phyloP scores from a whole-genome alignment of 768 basidiomycete genomes.

The Asterophora parasitica region DNA sequence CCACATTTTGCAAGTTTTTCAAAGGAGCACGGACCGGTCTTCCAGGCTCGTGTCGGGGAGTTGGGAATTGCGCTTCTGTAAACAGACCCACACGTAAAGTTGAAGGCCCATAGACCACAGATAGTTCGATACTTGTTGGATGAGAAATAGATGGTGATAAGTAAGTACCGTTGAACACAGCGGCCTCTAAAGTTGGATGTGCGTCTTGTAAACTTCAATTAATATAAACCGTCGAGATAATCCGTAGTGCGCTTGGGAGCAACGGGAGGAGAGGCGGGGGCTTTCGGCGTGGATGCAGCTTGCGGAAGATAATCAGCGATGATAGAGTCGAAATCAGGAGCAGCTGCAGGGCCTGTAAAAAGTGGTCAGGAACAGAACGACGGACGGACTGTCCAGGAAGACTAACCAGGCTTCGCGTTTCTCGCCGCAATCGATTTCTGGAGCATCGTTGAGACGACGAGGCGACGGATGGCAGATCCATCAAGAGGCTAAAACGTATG shows the following conservation, averaged over 20 bases:
- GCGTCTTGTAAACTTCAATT: conserved; percentile 13
- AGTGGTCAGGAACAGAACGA: conserved; percentile 8
- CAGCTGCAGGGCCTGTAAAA: conserved; percentile 34
- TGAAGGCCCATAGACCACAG: too few relatives aligned
- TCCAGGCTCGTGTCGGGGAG: too few relatives aligned
- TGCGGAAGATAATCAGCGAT: conserved; percentile 66
- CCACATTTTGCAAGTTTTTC: too few relatives aligned
- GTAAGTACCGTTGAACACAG: too few relatives aligned
- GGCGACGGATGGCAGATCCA: conserved; percentile 56
- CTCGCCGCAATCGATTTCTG: conserved; percentile 49
- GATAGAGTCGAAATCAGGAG: conserved; percentile 64
- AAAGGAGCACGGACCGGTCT: too few relatives aligned
- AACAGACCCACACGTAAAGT: too few relatives aligned
- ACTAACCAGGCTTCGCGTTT: conserved; percentile 37
- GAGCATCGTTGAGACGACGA: conserved; percentile 60
- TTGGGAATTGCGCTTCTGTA: too few relatives aligned
- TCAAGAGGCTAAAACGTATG: conserved; percentile 44
- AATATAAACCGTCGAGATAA: conserved; percentile 42
- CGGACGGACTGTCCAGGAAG: not conserved
- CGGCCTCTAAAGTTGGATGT: too few relatives aligned
- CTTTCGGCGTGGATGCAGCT: conserved; percentile 16
- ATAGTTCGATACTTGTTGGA: too few relatives aligned
- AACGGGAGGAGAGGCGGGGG: conserved; percentile 11
- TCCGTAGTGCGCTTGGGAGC: conserved; percentile 23
- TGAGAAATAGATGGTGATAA: too few relatives aligned